These are phyloP conservation scores for Juncus inflexus DNA, from an alignment of 176 grass and related monocot species.

Conservation along the genomic window DNA sequence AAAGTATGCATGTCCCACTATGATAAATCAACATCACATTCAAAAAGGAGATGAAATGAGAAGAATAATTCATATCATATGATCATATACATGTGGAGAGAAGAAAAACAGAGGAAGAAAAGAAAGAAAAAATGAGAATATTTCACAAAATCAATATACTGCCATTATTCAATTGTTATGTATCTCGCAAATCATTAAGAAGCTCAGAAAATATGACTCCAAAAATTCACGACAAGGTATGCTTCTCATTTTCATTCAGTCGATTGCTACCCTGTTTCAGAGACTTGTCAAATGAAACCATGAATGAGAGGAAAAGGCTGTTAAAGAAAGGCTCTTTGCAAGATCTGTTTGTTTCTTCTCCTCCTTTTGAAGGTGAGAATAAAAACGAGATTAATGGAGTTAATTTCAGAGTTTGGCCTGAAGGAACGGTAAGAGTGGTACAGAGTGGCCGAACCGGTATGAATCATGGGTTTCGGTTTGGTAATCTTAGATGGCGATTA, in stretches of 20 bases:
- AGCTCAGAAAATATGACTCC: neutral
- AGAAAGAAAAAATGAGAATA: conserved; percentile 12
- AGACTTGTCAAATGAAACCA: conserved; percentile 13
- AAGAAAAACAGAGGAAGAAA: neutral
- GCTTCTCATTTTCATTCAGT: neutral
- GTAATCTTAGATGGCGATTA: conserved; percentile 48
- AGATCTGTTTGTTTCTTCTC: conserved; percentile 34
- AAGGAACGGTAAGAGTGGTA: neutral
- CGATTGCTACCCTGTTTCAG: neutral
- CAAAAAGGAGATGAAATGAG: too few relatives aligned
- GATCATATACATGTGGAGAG: neutral
- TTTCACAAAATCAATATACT: conserved; percentile 14
- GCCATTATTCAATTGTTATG: conserved; percentile 9
- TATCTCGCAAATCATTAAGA: neutral
- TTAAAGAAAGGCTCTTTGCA: conserved; percentile 35
- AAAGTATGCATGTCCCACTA: neutral
- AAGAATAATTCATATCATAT: too few relatives aligned
- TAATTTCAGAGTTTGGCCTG: neutral
- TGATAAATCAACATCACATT: conserved; percentile 6
- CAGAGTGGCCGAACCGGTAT: neutral
- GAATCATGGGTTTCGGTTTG: conserved; percentile 51
- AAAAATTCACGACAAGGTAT: neutral
- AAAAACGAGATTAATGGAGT: neutral
- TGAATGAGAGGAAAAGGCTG: conserved; percentile 31
- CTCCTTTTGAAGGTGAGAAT: conserved; percentile 5